phyloP scores from a whole-genome alignment of 352 stramenopile genomes.

The Globisporangium nunn region DNA sequence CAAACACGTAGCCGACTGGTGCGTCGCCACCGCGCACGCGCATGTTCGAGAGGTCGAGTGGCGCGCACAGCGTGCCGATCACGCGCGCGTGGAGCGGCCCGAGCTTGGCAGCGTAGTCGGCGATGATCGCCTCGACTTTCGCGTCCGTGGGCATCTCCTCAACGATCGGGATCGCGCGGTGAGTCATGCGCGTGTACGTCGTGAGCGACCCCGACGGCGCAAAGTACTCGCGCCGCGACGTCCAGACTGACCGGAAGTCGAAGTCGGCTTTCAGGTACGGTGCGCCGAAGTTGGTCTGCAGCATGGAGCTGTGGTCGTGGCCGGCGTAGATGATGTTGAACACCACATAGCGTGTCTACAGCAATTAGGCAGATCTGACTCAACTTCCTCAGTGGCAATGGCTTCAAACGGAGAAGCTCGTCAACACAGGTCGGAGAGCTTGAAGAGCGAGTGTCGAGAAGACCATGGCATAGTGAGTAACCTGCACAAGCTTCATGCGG shows the following conservation, averaged over 20 bases:
- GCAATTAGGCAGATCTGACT: no score
- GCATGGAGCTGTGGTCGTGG: conserved; percentile 64
- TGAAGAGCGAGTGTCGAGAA: no score
- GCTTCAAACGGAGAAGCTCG: no score
- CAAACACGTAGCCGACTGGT: background rate
- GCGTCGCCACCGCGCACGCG: conserved; percentile 23
- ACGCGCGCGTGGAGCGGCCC: conserved; percentile 27
- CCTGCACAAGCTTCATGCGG: no score
- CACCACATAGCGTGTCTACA: no score
- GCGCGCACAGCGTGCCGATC: conserved; percentile 46
- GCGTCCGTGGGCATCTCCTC: conserved; percentile 52
- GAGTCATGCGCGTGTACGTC: conserved; percentile 35
- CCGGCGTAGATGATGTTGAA: conserved; percentile 65
- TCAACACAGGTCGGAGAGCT: no score
- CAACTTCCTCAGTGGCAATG: no score
- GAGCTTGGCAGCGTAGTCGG: conserved; percentile 34
- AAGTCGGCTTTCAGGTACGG: conserved; percentile 69
- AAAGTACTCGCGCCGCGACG: conserved; percentile 55
- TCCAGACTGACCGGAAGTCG: conserved; percentile 68
- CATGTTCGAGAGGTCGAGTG: conserved; percentile 40
- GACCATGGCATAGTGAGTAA: no score
- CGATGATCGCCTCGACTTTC: conserved; percentile 39
- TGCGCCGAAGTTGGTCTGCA: conserved; percentile 56
- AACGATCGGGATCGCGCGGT: conserved; percentile 45
- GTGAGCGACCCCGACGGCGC: conserved; percentile 19